Base-by-base conservation (phyloP, 2,329 filamentous ascomycete genomes). In the Epichloe elymi region DNA sequence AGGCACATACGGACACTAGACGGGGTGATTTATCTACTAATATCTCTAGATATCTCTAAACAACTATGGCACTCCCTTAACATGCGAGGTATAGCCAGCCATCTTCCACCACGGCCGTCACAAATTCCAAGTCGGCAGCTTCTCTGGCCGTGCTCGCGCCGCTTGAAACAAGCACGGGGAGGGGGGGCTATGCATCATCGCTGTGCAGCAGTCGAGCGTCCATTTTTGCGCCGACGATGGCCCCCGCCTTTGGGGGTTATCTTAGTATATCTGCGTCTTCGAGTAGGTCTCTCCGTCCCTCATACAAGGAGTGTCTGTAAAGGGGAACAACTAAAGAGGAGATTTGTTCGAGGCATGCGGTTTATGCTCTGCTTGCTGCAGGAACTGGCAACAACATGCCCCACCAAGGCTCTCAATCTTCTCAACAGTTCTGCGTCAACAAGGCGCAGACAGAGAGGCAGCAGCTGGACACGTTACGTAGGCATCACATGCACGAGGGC, bases 221-320 rank as follows among this genome's bases (percentile, higher is more conserved):
- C 20, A 23, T 5, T 23, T 23, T 23, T 23, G 4, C 20, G 20
- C 20, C 20, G 20, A 23, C 20, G 20, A 23, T 23, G 20, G 20
- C 20, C 4, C n/a, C n/a, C n/a, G n/a, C n/a, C n/a, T n/a, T n/a
- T n/a, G n/a, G n/a, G n/a, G n/a, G n/a, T n/a, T n/a, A n/a, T n/a
- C n/a, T n/a, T n/a, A n/a, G n/a, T 20, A 20, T 20, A 20, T 20
- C 19, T 20, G 19, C 19, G 19, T 20, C 19, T 20, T 20, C 19
- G 19, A 20, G 19, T 20, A 20, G 20, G 20, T 20, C 20, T 20
- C 20, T 20, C 20, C 20, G 20, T 20, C 3, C 20, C 20, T 20
- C 52, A 69, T 75, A 11, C 75, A 69, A 7, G 23, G 69, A 30
- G 26, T 30, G 26, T 8, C 26, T 30, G 26, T 30, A 10, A 10